A percentile compares a stretch with the other conserved stretches of the same genome.
Conservation (phyloP, 1,284 basidiomycete genomes). For the Puccinia horiana region DNA sequence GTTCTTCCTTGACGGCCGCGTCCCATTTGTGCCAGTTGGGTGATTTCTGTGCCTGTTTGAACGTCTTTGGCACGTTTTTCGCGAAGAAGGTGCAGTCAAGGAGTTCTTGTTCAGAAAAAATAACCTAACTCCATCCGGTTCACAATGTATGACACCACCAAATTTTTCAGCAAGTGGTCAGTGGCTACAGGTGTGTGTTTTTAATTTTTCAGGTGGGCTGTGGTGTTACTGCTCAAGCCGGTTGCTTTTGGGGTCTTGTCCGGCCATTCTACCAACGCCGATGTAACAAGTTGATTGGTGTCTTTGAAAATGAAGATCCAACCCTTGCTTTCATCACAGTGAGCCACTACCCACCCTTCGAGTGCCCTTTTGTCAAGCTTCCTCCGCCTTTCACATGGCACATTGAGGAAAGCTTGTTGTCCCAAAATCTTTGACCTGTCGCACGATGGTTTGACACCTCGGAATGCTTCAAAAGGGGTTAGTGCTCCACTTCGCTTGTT, state of each 20-base stretch:
- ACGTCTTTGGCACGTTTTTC: background rate
- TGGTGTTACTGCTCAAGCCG: no score
- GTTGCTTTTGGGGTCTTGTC: no score
- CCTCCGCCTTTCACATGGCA: background rate
- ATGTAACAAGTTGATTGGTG: background rate
- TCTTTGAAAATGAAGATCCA: background rate
- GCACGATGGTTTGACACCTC: background rate
- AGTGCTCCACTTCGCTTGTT: background rate
- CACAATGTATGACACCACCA: no score
- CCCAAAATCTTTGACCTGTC: background rate
- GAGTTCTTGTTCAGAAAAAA: background rate
- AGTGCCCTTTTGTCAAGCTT: background rate
- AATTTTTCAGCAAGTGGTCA: no score
- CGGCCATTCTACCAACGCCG: background rate
- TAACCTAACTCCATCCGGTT: no score
- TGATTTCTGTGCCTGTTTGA: background rate
- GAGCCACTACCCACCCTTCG: background rate
- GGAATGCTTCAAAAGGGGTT: conserved; percentile 7
- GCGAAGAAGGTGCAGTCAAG: background rate
- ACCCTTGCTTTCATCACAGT: background rate
- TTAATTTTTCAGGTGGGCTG: no score
- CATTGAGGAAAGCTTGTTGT: background rate
- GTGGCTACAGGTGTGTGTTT: no score
- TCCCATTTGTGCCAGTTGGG: background rate
- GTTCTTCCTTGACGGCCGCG: conserved; percentile 8